Evolutionary conservation across 306 rosid genomes (phyloP).

Genomic region (Oxytropis ochrocephala): DNA sequence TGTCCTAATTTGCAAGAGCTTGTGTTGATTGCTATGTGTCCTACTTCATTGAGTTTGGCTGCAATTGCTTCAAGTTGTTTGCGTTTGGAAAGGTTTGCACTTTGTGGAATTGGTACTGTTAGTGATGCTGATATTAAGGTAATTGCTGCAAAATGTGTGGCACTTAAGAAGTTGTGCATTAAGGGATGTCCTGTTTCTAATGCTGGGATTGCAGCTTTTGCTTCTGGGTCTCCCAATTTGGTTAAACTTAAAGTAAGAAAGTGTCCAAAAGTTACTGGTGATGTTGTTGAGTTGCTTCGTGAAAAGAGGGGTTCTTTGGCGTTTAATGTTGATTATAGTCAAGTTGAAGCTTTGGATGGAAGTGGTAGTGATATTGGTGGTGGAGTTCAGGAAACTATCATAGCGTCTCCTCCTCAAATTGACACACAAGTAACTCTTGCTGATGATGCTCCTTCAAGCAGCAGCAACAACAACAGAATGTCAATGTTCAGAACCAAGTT

Average conservation of each 20-base stretch:
- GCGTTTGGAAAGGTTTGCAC: conserved; percentile 63
- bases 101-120: conserved; percentile 62
- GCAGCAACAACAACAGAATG: conserved; percentile 34
- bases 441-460: conserved; percentile 40
- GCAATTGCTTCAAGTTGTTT: conserved; percentile 56
- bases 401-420: conserved; percentile 20
- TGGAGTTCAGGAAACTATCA: conserved; percentile 36
- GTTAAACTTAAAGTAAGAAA: conserved; percentile 78
- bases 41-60: conserved; percentile 43
- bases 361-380: conserved; percentile 35
- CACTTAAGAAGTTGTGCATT: conserved; percentile 73
- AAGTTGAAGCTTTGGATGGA: conserved; percentile 44
- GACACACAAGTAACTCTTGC: conserved; percentile 18
- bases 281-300: conserved; percentile 56
- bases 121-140: conserved; percentile 65
- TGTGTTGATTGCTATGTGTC: conserved; percentile 72
- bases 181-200: conserved; percentile 79
- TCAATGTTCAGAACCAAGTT: conserved; percentile 44
- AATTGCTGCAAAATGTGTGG: conserved; percentile 58
- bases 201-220: conserved; percentile 61
- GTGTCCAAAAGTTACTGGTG: conserved; percentile 61
- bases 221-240: conserved; percentile 85
- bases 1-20: conserved; percentile 67
- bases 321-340: conserved; percentile 53
- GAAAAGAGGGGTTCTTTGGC: conserved; percentile 50